These are phyloP conservation scores for Xanthoceras sorbifolium DNA, from an alignment of 345 rosid species.

Conservation along the genomic window DNA sequence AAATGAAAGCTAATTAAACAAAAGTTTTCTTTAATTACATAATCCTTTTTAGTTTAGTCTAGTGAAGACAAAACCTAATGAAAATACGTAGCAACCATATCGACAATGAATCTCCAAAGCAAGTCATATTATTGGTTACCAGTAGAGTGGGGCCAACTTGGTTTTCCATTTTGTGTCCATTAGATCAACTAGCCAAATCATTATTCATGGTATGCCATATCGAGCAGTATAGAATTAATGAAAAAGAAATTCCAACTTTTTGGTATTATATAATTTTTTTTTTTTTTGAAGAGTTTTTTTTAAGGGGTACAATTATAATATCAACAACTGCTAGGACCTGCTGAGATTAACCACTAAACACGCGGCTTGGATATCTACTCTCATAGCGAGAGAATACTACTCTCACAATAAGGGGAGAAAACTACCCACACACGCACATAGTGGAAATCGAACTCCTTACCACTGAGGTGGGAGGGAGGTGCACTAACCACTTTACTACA, in stretches of 20 bases:
- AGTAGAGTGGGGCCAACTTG: background rate
- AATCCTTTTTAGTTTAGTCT: background rate
- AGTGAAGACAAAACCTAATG: constrained; percentile 24
- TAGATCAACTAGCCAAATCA: background rate
- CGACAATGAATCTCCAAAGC: constrained; percentile 25
- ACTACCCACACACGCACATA: too few species aligned
- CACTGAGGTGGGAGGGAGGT: too few species aligned
- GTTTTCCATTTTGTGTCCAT: background rate
- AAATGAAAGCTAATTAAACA: constrained; percentile 18
- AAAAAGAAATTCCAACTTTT: background rate
- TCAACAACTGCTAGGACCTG: too few species aligned
- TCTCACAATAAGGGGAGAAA: too few species aligned
- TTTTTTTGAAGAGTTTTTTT: too few species aligned
- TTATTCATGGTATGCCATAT: background rate
- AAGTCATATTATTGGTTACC: constrained; percentile 2
- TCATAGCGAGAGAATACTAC: too few species aligned
- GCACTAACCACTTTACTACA: too few species aligned
- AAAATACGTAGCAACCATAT: constrained; percentile 16
- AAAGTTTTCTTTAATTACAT: background rate
- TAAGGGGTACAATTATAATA: too few species aligned
- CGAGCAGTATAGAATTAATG: background rate
- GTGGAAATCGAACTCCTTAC: too few species aligned
- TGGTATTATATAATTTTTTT: background rate
- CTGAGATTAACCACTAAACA: too few species aligned
- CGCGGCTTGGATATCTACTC: too few species aligned